Conservation (phyloP, 805 yeast genomes). For the Pichia deserticola region DNA sequence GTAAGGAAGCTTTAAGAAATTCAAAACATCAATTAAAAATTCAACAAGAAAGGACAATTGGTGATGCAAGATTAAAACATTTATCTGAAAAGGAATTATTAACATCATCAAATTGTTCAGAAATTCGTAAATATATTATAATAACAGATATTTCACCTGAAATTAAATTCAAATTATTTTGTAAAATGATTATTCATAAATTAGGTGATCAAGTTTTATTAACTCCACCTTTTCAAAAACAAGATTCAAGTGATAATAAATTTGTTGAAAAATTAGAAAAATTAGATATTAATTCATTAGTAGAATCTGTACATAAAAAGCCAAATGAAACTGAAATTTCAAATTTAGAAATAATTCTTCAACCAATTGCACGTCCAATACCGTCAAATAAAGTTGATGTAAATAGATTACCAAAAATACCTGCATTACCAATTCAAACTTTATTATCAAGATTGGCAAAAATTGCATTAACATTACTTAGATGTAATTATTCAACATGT, state of each 20-base stretch:
- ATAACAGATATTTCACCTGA: slow-evolving; percentile 22
- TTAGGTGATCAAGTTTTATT: not conserved
- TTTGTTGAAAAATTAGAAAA: not conserved
- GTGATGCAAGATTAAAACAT: slow-evolving; percentile 27
- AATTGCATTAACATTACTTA: not conserved
- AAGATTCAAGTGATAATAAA: not conserved
- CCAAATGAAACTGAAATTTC: not conserved
- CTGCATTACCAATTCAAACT: slow-evolving; percentile 6
- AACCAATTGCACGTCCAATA: slow-evolving; percentile 3
- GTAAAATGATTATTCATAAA: slow-evolving; percentile 11
- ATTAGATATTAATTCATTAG: not conserved
- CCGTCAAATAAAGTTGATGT: slow-evolving; percentile 3
- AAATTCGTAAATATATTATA: slow-evolving; percentile 28
- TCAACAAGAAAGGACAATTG: slow-evolving; percentile 25
- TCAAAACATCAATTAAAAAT: slow-evolving; percentile 28
- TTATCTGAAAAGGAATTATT: slow-evolving; percentile 22
- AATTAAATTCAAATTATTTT: slow-evolving; percentile 16
- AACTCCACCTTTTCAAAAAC: slow-evolving; percentile 3
- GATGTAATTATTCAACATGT: slow-evolving; percentile 1
- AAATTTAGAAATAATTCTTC: not conserved
- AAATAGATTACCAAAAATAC: slow-evolving; percentile 3
- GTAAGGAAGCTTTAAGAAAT: slow-evolving; percentile 24
- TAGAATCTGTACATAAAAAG: not conserved
- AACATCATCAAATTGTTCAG: slow-evolving; percentile 26
- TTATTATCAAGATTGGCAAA: not conserved